Conservation (phyloP, 495 filamentous ascomycete genomes). For the Xylaria venustula region DNA sequence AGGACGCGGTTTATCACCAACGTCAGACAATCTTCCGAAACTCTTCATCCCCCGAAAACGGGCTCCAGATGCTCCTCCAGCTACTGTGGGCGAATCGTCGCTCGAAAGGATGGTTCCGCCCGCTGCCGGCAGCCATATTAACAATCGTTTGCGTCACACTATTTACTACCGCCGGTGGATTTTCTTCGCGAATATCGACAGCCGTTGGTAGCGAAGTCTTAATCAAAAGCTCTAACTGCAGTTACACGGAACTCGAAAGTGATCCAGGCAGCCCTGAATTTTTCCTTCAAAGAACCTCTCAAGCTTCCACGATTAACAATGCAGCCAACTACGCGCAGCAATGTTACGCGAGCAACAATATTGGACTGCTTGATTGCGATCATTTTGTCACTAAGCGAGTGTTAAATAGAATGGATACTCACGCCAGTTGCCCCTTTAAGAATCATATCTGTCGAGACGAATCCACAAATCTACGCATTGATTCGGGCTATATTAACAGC, state of each 20-base stretch:
- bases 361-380: background rate
- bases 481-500: background rate
- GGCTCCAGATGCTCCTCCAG: background rate
- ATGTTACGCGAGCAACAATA: background rate
- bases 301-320: background rate
- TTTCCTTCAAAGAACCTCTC: background rate
- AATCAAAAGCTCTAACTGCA: background rate
- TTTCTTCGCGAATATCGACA: constrained; percentile 3
- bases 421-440: constrained; percentile 1
- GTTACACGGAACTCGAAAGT: background rate
- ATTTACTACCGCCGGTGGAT: background rate
- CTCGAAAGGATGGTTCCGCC: background rate
- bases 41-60: constrained; percentile 6
- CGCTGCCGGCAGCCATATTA: background rate
- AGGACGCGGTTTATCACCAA: constrained; percentile 14
- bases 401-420: background rate
- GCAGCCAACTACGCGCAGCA: constrained; percentile 10
- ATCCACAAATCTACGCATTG: background rate
- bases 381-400: background rate
- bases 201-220: background rate
- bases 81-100: background rate
- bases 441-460: background rate
- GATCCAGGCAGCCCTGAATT: no score
- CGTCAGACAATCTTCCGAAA: constrained; percentile 11
- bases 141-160: background rate